Base-by-base conservation (phyloP, 2,329 filamentous ascomycete genomes). In the Lecanicillium sp. region DNA sequence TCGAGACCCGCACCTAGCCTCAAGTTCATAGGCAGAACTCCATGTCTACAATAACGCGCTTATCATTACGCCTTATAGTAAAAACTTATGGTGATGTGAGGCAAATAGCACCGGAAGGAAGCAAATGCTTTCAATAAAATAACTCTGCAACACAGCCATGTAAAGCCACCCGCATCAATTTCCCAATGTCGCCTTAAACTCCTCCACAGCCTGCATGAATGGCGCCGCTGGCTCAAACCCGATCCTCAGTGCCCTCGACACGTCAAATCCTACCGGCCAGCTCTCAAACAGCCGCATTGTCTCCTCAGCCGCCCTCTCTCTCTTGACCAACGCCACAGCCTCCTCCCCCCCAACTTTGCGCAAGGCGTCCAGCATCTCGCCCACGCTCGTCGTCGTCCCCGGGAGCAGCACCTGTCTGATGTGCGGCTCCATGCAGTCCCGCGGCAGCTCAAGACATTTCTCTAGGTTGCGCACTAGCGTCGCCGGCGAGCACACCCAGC, bases 251-350 rank as follows among this genome's bases (percentile, higher is more conserved):
- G 81, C 82, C 52, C 74, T 72, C 2, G 64, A 60, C 7, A 66
- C 71, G 52, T 78, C 69, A 51, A 78, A 75, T 39, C 66, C 63
- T 7, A 72, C 65, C n/a, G 77, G 74, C 77, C 77, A 80, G 14
- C 68, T 71, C 50, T 70, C 68, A 12, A 80, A 72, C 51, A 80
- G 76, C 43, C 63, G 65, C 56, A 74, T 68, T 15, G 73, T 56
- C 32, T 66, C 66, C 23, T 68, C 64, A 43, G 77, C 71, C 39
- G 69, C 67, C 51, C 70, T 67, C 54, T 79, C 71, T 20, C 48
- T 55, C 52, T 69, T 67, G 3, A 79, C 67, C 39, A 71, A 60
- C 1, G 51, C 59, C 35, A 71, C 55, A 14, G 67, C 66, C 42
- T 75, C 67, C 48, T 65, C 60, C 0, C 75, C 76, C 4, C 72